Base-by-base conservation (phyloP, 2,329 filamentous ascomycete species). In the Byssochlamys sp. region DNA sequence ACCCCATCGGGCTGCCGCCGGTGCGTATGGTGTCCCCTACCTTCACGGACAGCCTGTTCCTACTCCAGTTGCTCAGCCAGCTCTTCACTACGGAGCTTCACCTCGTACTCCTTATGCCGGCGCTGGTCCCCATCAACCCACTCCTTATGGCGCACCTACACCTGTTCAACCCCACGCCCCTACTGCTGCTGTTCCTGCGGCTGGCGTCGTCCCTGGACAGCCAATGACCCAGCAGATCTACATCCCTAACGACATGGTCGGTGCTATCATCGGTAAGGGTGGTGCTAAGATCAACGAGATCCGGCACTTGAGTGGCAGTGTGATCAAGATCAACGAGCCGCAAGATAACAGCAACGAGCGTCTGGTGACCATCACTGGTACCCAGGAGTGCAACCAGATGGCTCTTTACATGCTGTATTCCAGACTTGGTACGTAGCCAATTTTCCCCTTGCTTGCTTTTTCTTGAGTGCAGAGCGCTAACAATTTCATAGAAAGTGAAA, bases 231-330 rank as follows among this genome's bases (percentile, higher is more conserved):
- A 99, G 75, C 94, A 99, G 75, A 99, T 99, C 65, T 99, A 89
- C 77, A 99, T 99, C 67, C 94, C 94, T 58, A 99, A 99, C 71
- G 94, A 99, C 70, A 97, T 99, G 94, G 94, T 99, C 56, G 94
- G 94, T 62, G 94, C 94, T 57, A 99, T 99, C 68, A 99, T 99
- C 67, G 94, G 94, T 69, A 99, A 99, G 78, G 94, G 94, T 61
- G 94, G 94, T 63, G 89, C 91, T 57, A 99, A 99, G 83, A 99
- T 99, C 81, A 99, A 99, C 71, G 94, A 99, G 77, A 99, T 99
- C 64, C 86, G 94, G 65, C 91, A 96, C 73, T 85, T 99, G 67
- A 95, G 89, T 73, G 94, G 92, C 65, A 97, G 92, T 77, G 91
- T 99, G 52, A 97, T 99, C 75, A 99, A 99, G 81, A 99, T 99